phyloP scores from a whole-genome alignment of 176 grass and related monocot species.

The Oryza officinalis region DNA sequence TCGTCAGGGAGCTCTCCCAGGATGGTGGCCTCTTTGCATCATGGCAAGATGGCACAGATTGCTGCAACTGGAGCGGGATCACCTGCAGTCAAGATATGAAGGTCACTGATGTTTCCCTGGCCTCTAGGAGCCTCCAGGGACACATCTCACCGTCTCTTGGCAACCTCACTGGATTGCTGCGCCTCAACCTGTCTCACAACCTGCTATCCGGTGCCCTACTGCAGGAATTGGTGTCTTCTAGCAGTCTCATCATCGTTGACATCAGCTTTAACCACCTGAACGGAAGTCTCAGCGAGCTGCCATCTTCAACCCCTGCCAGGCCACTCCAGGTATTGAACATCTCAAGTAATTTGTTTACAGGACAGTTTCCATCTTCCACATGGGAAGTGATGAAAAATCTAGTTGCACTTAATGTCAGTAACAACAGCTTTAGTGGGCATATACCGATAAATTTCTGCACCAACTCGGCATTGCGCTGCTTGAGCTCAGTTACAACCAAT shows the following conservation, averaged over 20 bases:
- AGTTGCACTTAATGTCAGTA: too few species aligned
- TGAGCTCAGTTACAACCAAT: too few species aligned
- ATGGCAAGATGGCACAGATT: constrained; percentile 21
- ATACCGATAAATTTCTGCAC: too few species aligned
- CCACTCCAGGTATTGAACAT: constrained; percentile 49
- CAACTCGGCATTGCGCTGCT: too few species aligned
- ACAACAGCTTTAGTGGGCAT: too few species aligned
- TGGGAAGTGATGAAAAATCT: too few species aligned
- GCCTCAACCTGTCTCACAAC: constrained; percentile 41
- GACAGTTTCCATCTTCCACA: constrained; percentile 17
- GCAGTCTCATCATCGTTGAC: constrained; percentile 28
- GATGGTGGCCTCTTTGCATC: neutral
- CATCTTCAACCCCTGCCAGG: neutral
- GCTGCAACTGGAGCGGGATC: constrained; percentile 49
- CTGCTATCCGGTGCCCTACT: constrained; percentile 8
- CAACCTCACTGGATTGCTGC: neutral
- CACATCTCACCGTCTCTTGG: neutral
- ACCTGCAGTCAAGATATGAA: neutral
- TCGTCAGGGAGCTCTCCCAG: neutral
- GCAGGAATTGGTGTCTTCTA: constrained; percentile 10
- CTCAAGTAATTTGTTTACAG: constrained; percentile 49
- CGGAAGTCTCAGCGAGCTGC: neutral
- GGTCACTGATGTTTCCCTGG: constrained; percentile 6
- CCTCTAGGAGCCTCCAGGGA: neutral
- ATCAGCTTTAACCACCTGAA: constrained; percentile 53